These are phyloP conservation scores for Rubia balearica DNA, from an alignment of 305 asterid species.

Conservation along the genomic window DNA sequence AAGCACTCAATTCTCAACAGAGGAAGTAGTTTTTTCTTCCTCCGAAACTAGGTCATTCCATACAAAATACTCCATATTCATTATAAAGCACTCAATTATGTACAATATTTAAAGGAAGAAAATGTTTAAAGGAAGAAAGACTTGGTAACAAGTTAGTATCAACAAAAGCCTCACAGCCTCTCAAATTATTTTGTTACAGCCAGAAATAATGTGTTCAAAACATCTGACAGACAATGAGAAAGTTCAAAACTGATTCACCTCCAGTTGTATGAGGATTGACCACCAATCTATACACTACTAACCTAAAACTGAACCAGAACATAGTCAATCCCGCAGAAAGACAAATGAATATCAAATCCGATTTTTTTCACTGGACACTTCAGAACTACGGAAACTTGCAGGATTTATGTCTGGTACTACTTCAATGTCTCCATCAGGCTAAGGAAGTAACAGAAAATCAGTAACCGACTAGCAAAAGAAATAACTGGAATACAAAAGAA, in stretches of 20 bases:
- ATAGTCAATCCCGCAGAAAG: neutral
- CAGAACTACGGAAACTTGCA: constrained; percentile 24
- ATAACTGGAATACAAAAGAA: neutral
- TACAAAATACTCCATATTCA: too few species aligned
- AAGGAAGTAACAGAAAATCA: constrained; percentile 15
- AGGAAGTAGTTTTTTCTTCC: too few species aligned
- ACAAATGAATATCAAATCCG: neutral
- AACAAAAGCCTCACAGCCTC: neutral
- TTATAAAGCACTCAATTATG: neutral
- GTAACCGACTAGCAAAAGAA: neutral
- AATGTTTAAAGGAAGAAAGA: neutral
- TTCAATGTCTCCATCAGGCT: constrained; percentile 83
- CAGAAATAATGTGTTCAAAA: neutral
- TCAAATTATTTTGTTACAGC: neutral
- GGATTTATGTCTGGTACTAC: constrained; percentile 54
- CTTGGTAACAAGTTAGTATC: neutral
- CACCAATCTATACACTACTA: neutral
- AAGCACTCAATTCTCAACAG: neutral
- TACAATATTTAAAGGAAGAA: neutral
- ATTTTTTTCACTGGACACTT: constrained; percentile 18
- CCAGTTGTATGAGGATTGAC: neutral
- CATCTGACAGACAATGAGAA: neutral
- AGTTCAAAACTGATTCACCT: neutral
- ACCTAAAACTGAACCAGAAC: neutral
- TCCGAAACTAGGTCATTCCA: too few species aligned